Conservation (phyloP, 192 early-diverging fungal species). For the Podila epigama region DNA sequence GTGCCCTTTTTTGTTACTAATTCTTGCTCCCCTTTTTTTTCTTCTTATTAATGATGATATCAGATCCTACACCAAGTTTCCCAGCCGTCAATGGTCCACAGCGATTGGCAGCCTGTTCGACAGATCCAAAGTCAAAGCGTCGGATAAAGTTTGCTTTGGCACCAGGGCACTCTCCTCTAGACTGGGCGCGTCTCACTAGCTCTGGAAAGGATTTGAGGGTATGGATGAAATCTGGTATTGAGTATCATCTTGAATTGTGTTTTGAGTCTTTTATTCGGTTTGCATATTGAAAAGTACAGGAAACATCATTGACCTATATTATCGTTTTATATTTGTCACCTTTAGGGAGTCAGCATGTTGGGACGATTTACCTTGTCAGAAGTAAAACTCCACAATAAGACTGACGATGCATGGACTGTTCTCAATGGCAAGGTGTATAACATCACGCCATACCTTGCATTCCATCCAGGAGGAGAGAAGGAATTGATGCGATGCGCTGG, state of each 20-base stretch:
- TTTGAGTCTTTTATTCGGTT: background rate
- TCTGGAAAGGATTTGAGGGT: constrained; percentile 78
- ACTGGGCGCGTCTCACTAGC: constrained; percentile 88
- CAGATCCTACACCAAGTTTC: constrained; percentile 35
- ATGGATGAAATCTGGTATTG: constrained; percentile 6
- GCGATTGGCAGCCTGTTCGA: constrained; percentile 41
- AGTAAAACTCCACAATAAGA: constrained; percentile 75
- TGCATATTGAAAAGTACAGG: too few relatives aligned
- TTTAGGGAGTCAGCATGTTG: constrained; percentile 63
- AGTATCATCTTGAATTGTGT: background rate
- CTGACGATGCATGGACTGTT: constrained; percentile 89
- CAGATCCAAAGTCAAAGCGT: constrained; percentile 46
- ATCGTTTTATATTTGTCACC: background rate
- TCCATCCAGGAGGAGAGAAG: constrained; percentile 87
- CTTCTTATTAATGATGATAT: background rate
- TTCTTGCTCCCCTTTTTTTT: background rate
- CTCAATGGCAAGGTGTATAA: constrained; percentile 93
- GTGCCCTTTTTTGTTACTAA: background rate
- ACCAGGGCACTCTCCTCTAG: constrained; percentile 88
- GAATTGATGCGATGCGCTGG: constrained; percentile 87
- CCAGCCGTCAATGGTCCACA: constrained; percentile 48
- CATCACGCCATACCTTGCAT: constrained; percentile 86
- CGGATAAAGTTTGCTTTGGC: constrained; percentile 79
- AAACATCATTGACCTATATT: background rate
- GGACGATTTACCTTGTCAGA: constrained; percentile 75